A percentile compares a stretch with the other conserved stretches of the same genome.
These are phyloP conservation scores for Gilbertella persicaria DNA, from an alignment of 371 early-diverging fungal species.

Conservation along the genomic window DNA sequence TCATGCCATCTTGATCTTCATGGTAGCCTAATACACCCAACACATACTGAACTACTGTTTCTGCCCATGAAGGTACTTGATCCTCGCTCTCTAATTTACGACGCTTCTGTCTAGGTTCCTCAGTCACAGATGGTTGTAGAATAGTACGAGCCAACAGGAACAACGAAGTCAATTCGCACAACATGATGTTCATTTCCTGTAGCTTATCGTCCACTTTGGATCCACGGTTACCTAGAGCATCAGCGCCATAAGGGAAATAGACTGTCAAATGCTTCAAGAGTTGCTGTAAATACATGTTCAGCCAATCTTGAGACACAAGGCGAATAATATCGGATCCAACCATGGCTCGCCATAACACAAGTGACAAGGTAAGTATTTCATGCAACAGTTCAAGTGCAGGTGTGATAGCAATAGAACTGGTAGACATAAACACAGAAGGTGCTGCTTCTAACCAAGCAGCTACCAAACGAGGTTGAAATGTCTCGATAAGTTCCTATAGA, in stretches of 20 bases:
- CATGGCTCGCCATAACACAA: conserved; percentile 68
- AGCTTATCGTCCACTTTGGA: conserved; percentile 57
- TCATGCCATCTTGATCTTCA: conserved; percentile 9
- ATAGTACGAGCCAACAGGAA: conserved; percentile 50
- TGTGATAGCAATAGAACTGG: conserved; percentile 34
- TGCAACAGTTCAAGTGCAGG: conserved; percentile 53
- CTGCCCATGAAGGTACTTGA: conserved; percentile 51
- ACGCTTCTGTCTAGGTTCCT: conserved; percentile 21
- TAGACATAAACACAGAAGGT: conserved; percentile 60
- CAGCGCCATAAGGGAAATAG: conserved; percentile 76
- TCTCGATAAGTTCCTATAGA: conserved; percentile 45
- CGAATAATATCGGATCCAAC: conserved; percentile 34
- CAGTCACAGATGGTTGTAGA: conserved; percentile 3
- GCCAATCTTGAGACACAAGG: conserved; percentile 31
- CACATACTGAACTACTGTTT: conserved; percentile 56
- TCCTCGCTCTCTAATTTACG: conserved; percentile 19
- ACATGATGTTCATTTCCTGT: conserved; percentile 70
- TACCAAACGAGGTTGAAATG: conserved; percentile 65
- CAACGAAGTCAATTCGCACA: conserved; percentile 69
- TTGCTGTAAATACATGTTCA: conserved; percentile 50
- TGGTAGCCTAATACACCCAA: conserved; percentile 48
- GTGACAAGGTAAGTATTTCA: conserved; percentile 57
- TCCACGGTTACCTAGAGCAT: conserved; percentile 48
- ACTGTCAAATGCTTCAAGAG: conserved; percentile 66
- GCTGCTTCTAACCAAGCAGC: conserved; percentile 77